These are phyloP conservation scores for Xerocomellus intermedius DNA, from an alignment of 768 basidiomycete species.

Conservation along the genomic window DNA sequence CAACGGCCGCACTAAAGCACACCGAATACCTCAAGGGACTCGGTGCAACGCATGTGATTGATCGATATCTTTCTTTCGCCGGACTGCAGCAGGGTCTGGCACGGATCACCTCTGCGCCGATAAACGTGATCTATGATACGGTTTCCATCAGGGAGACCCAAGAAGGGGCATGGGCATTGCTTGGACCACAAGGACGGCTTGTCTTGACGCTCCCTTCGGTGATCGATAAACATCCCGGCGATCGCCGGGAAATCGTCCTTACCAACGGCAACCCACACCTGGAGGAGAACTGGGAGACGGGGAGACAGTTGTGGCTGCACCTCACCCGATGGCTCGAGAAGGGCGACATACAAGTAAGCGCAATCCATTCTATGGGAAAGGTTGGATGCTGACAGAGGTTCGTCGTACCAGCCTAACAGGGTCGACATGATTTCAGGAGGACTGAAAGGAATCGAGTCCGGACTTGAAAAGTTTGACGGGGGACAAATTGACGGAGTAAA, in stretches of 20 bases:
- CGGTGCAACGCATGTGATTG: constrained; percentile 36
- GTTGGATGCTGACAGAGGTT: neutral
- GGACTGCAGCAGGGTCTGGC: constrained; percentile 35
- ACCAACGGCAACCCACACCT: constrained; percentile 33
- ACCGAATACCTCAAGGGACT: constrained; percentile 35
- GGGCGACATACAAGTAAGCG: constrained; percentile 31
- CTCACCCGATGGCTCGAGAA: constrained; percentile 31
- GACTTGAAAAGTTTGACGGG: constrained; percentile 40
- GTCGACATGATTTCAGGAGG: constrained; percentile 43
- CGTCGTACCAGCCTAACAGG: constrained; percentile 39
- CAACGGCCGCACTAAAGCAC: constrained; percentile 36
- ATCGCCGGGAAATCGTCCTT: constrained; percentile 31
- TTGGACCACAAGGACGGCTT: constrained; percentile 39
- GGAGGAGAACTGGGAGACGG: constrained; percentile 35
- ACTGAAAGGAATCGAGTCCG: constrained; percentile 41
- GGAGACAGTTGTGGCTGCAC: constrained; percentile 31
- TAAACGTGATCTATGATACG: constrained; percentile 39
- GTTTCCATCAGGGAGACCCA: constrained; percentile 41
- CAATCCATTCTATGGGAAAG: neutral
- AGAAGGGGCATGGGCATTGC: constrained; percentile 34
- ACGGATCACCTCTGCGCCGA: constrained; percentile 36
- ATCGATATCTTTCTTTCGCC: constrained; percentile 27
- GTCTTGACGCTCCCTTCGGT: constrained; percentile 35
- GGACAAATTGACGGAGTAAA: constrained; percentile 45
- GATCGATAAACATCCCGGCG: constrained; percentile 26